These are phyloP conservation scores for Pestalotiopsis sp. DNA, from an alignment of 2,329 filamentous ascomycete species.

Conservation along the genomic window DNA sequence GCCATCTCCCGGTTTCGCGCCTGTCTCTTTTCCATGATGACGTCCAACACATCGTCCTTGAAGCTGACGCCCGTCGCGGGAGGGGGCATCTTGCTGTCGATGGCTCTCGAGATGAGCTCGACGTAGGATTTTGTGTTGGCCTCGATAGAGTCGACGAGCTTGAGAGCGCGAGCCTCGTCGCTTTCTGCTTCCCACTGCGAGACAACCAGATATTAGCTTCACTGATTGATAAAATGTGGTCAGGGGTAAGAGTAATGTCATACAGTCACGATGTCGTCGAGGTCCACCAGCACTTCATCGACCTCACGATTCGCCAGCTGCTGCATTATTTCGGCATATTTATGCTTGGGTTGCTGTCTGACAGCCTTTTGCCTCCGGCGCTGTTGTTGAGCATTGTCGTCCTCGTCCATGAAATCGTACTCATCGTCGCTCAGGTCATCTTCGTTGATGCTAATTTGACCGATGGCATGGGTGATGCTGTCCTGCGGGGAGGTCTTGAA, in stretches of 20 bases:
- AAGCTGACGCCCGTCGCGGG: conserved; percentile 82
- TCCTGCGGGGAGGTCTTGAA: conserved; percentile 80
- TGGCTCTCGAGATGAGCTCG: conserved; percentile 83
- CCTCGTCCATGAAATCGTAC: conserved; percentile 89
- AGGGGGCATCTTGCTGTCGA: conserved; percentile 82
- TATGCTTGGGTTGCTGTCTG: conserved; percentile 64
- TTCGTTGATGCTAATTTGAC: conserved; percentile 82
- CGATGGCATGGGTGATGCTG: conserved; percentile 77
- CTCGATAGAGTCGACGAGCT: conserved; percentile 82
- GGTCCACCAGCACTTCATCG: conserved; percentile 79
- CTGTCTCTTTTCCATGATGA: conserved; percentile 90
- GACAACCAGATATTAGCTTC: background rate
- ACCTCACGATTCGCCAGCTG: conserved; percentile 78
- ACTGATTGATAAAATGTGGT: background rate
- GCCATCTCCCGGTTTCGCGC: conserved; percentile 79
- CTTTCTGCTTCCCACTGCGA: conserved; percentile 72
- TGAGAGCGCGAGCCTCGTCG: conserved; percentile 59
- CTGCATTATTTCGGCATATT: conserved; percentile 88
- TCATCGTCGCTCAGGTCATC: conserved; percentile 88
- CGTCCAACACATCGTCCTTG: conserved; percentile 96
- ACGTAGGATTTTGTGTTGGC: conserved; percentile 94
- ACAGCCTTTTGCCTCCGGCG: conserved; percentile 50
- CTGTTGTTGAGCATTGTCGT: conserved; percentile 58
- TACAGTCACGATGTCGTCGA: conserved; percentile 83
- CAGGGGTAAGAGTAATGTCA: conserved; percentile 27